Percentiles rank a stretch among this genome's conserved stretches.
Conservation (phyloP, 2,329 filamentous ascomycete genomes). For the Aspergillus tanneri region DNA sequence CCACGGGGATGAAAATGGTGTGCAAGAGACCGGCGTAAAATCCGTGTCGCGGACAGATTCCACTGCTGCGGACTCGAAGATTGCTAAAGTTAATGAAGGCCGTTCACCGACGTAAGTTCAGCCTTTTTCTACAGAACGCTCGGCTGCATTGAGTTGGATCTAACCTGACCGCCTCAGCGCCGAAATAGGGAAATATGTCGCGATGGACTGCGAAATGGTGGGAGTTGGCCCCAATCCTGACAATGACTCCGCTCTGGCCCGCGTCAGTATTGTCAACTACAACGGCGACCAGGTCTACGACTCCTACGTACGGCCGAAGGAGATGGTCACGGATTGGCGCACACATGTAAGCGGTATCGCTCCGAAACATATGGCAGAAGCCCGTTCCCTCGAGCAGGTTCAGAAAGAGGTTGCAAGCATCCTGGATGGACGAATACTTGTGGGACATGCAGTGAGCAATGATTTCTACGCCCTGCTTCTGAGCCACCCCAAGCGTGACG, state of each 20-base stretch:
- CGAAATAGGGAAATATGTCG: slow-evolving; percentile 83
- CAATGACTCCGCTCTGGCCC: slow-evolving; percentile 72
- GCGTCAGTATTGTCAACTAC: slow-evolving; percentile 89
- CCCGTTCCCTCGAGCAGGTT: slow-evolving; percentile 72
- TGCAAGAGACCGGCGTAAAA: slow-evolving; percentile 60
- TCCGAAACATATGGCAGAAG: slow-evolving; percentile 67
- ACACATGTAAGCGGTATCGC: slow-evolving; percentile 82
- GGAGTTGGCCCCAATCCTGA: slow-evolving; percentile 66
- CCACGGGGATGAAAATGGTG: slow-evolving; percentile 51
- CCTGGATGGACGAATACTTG: slow-evolving; percentile 68
- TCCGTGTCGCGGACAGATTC: slow-evolving; percentile 63
- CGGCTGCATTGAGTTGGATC: background rate
- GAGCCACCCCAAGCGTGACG: slow-evolving; percentile 73
- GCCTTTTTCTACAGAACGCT: slow-evolving; percentile 11
- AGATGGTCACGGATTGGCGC: slow-evolving; percentile 84
- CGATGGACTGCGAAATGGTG: slow-evolving; percentile 98
- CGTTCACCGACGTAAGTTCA: slow-evolving; percentile 47
- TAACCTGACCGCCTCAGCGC: slow-evolving; percentile 51
- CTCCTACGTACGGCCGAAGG: slow-evolving; percentile 77
- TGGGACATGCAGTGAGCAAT: slow-evolving; percentile 82
- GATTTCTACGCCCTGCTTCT: slow-evolving; percentile 72
- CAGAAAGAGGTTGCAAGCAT: slow-evolving; percentile 69
- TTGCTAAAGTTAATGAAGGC: slow-evolving; percentile 63
- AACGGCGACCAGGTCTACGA: slow-evolving; percentile 92
- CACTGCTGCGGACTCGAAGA: slow-evolving; percentile 41